A percentile compares a stretch with the other conserved stretches of the same genome.
Evolutionary conservation across 805 yeast species (phyloP).

Genomic region (Lachancea nothofagi): DNA sequence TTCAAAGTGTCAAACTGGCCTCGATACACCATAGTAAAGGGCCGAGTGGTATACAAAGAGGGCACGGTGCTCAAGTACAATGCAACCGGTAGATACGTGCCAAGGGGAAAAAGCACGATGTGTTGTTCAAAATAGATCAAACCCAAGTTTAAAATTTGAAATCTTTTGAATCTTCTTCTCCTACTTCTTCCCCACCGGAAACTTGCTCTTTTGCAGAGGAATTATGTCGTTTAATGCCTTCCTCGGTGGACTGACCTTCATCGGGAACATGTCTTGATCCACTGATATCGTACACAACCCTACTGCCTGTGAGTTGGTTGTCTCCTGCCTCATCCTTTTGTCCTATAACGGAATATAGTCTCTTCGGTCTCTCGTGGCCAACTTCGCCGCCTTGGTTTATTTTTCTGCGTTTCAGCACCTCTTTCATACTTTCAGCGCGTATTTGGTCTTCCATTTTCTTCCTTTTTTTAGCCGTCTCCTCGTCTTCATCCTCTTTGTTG

Average conservation of each 20-base stretch:
- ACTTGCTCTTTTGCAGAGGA: neutral
- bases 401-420: conserved; percentile 2
- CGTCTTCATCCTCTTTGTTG: conserved; percentile 10
- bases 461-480: neutral
- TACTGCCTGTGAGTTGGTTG: neutral
- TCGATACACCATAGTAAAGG: conserved; percentile 39
- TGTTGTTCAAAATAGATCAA: conserved; percentile 14
- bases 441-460: conserved; percentile 2
- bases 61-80: conserved; percentile 20
- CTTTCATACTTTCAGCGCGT: conserved; percentile 3
- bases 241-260: neutral
- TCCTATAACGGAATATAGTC: conserved; percentile 5
- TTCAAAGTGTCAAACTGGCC: conserved; percentile 43
- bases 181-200: neutral
- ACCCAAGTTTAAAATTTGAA: conserved; percentile 19
- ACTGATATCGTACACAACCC: conserved; percentile 1
- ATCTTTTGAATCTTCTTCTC: conserved; percentile 5
- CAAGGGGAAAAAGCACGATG: conserved; percentile 12
- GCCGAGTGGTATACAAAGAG: conserved; percentile 32
- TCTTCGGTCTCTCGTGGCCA: neutral
- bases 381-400: neutral
- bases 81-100: conserved; percentile 14
- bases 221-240: neutral
- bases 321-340: neutral
- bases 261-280: neutral